Conservation (phyloP, 1,139 yeast species). For the Saccharomyces hybrid region DNA sequence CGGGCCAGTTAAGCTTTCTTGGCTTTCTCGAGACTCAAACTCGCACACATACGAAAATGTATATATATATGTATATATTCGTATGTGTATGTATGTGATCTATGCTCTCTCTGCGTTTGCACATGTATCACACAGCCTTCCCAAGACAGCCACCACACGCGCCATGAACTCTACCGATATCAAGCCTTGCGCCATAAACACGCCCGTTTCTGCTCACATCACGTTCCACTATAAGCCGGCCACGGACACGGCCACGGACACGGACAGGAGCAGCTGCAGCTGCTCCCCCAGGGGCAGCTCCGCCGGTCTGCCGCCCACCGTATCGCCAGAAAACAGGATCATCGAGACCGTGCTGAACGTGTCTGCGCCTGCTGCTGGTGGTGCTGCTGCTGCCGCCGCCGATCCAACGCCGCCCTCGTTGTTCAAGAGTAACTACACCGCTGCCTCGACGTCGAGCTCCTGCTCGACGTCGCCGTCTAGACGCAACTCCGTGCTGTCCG, state of each 20-base stretch:
- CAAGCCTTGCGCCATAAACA: conserved; percentile 4
- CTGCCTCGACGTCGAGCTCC: background rate
- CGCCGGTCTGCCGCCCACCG: background rate
- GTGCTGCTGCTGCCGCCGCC: too few species aligned
- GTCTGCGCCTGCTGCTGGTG: background rate
- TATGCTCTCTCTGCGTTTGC: background rate
- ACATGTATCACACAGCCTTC: too few species aligned
- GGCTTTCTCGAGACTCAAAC: background rate
- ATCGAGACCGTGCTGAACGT: background rate
- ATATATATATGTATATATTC: too few species aligned
- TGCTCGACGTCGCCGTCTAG: background rate
- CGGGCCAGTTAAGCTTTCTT: background rate
- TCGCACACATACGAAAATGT: background rate
- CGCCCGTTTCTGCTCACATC: conserved; percentile 11
- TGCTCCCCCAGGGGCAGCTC: conserved; percentile 1
- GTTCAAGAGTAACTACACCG: background rate
- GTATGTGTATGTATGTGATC: too few species aligned
- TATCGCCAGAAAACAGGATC: background rate
- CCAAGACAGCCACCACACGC: background rate
- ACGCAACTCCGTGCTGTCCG: background rate
- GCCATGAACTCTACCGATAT: background rate
- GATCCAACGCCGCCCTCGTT: background rate
- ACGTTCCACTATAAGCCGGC: conserved; percentile 7
- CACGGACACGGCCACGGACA: conserved; percentile 3
- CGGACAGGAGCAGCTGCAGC: conserved; percentile 2